Evolutionary conservation across 2,329 filamentous ascomycete species (phyloP), one percentile per base, ranked within the genome.

Genomic region (Xylaria arbuscula): DNA sequence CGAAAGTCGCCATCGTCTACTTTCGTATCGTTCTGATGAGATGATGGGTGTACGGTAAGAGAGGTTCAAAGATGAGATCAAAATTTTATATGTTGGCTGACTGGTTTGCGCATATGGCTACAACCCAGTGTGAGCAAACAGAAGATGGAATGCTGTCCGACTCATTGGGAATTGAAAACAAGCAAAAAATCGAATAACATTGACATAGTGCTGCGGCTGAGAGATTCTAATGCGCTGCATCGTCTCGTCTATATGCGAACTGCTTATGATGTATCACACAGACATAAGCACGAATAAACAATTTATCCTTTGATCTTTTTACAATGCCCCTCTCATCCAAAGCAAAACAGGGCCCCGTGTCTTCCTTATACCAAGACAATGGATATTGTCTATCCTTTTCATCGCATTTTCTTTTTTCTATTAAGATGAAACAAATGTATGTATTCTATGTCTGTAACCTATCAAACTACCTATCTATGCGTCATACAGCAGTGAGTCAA

Each of bases 201-300:
- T n/a, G n/a, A 32, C 15, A 7, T 63, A 50, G 19, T 15, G 1
- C 19, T 36, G 51, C 1, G 13, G 11, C 28, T 36, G n/a, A 17
- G 28, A 34, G 17, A 47, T 24, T 19, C 32, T 24, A 4, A 7
- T 36, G 24, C 28, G 24, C 17, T 36, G n/a, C 36, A n/a, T 34
- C 22, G 38, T 34, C 47, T 28, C 19, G 9, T 19, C 5, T 38
- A 24, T 10, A 48, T 38, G 28, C 10, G 24, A 28, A 28, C 24
- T 15, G 32, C 51, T 62, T 48, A 50, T 24, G 9, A 32, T 57
- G 3, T 10, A 1, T 53, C 50, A 0, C n/a, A 60, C 6, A 22
- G 38, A 10, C 3, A 55, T 66, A 66, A 65, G 42, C 50, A n/a
- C 19, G 24, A 34, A 38, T 61, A 36, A 56, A 62, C 11, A 5